Conservation (phyloP, 1,139 yeast genomes). For the Pichia sp. region DNA sequence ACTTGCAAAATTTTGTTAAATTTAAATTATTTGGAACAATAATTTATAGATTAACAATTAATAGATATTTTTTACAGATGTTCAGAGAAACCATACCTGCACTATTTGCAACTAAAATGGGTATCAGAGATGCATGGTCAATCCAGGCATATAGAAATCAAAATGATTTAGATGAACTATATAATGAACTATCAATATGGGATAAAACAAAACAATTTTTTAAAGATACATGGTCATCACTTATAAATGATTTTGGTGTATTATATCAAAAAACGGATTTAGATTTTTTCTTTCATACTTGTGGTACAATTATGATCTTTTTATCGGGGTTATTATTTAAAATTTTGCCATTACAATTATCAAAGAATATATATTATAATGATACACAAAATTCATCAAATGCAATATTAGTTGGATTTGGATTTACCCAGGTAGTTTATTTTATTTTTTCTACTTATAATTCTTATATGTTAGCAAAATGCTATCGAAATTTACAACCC, state of each 20-base stretch:
- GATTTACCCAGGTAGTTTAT: neutral
- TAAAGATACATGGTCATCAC: neutral
- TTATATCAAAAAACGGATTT: neutral
- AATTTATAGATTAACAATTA: slow-evolving; percentile 2
- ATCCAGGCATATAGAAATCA: slow-evolving; percentile 7
- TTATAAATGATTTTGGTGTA: slow-evolving; percentile 4
- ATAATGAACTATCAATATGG: neutral
- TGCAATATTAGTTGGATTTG: slow-evolving; percentile 1
- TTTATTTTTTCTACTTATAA: slow-evolving; percentile 1
- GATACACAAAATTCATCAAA: slow-evolving; percentile 1
- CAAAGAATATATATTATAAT: neutral
- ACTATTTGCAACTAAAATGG: slow-evolving; percentile 4
- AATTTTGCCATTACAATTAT: neutral
- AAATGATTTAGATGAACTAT: neutral
- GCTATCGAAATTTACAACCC: slow-evolving; percentile 1
- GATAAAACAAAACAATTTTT: neutral
- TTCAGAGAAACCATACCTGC: slow-evolving; percentile 6
- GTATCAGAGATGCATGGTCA: slow-evolving; percentile 3
- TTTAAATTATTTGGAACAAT: neutral
- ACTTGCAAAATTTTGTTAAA: neutral
- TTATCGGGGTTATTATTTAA: neutral
- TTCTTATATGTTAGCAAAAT: neutral
- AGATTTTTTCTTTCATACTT: neutral
- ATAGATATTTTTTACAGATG: slow-evolving; percentile 3
- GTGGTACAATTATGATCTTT: neutral